These are phyloP conservation scores for Alternaria sp. DNA, from an alignment of 2,329 filamentous ascomycete genomes.

Conservation along the genomic window DNA sequence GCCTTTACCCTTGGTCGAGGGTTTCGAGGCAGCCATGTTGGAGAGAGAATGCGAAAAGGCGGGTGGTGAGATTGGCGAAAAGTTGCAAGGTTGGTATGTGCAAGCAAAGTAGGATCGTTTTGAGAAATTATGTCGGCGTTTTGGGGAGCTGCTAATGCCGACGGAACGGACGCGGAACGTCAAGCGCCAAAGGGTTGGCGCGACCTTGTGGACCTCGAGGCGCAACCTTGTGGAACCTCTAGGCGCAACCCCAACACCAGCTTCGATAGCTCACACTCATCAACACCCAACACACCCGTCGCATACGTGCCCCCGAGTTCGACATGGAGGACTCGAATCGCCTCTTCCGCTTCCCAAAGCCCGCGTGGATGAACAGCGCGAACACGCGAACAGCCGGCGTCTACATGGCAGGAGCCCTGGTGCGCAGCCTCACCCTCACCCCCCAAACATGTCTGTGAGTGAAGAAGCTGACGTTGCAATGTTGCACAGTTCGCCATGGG, in stretches of 20 bases:
- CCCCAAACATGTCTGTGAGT: background rate
- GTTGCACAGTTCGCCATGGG: constrained; percentile 69
- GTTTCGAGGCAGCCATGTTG: constrained; percentile 44
- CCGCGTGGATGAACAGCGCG: constrained; percentile 71
- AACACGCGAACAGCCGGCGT: constrained; percentile 70
- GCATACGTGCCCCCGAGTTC: constrained; percentile 5
- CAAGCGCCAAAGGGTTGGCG: constrained; percentile 19
- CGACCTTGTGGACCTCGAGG: background rate
- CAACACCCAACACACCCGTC: constrained; percentile 2
- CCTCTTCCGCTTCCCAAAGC: constrained; percentile 73
- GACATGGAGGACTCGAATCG: constrained; percentile 59
- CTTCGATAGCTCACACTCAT: constrained; percentile 21
- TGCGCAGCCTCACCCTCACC: constrained; percentile 51
- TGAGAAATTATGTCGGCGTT: constrained; percentile 23
- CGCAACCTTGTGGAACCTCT: too few species aligned
- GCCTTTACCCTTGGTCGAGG: constrained; percentile 29
- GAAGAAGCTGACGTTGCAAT: too few species aligned
- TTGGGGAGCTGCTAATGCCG: constrained; percentile 7
- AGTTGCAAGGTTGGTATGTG: constrained; percentile 1
- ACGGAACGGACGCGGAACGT: constrained; percentile 13
- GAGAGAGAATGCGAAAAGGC: background rate
- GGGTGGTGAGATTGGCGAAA: background rate
- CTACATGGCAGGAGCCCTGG: constrained; percentile 71
- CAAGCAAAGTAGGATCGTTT: constrained; percentile 36
- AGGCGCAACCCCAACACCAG: constrained; percentile 24